Evolutionary conservation across 2,329 filamentous ascomycete genomes (phyloP), one percentile per base, ranked within the genome.

Genomic region (Dothideomycetes sp.): DNA sequence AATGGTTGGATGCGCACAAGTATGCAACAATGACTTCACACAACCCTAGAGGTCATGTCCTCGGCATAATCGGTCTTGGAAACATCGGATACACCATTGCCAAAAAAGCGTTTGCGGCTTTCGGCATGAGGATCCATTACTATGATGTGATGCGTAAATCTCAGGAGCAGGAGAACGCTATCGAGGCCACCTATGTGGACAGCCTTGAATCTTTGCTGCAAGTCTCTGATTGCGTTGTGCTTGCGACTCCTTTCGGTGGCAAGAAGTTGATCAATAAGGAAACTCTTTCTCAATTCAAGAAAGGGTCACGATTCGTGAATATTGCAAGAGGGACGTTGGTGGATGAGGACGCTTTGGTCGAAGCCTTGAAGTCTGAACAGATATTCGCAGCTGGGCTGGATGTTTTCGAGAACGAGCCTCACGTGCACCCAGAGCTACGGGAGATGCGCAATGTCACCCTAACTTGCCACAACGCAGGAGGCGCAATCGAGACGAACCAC

Each of bases 51-150:
- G 66, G 68, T 10, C 72, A 75, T 41, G 64, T 63, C 1, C 66
- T 86, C 0, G 82, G 80, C 0, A 69, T 86, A 17, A 70, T 87
- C 22, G 82, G 82, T 0, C 67, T 86, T 3, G 82, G 82, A 2
- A 76, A 79, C 13, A 68, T 65, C 18, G 62, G 62, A 2, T 50
- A 52, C 34, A 42, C 47, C 5, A 69, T 86, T 16, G 82, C 76
- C 0, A 56, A 70, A 32, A 81, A 79, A 50, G 73, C 70, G 0
- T 57, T 61, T 20, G 50, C 65, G 0, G 74, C 72, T 0, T 81
- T 84, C 48, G 78, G 73, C 29, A 85, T 86, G 81, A 60, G 67
- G 28, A 71, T 86, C 24, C 61, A 70, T 43, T 84, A 82, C 53
- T 67, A 73, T 52, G 78, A 84, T 55, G 59, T 80, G 1, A 56